phyloP scores from a whole-genome alignment of 192 early-diverging fungal genomes.

The Lobosporangium transversale region DNA sequence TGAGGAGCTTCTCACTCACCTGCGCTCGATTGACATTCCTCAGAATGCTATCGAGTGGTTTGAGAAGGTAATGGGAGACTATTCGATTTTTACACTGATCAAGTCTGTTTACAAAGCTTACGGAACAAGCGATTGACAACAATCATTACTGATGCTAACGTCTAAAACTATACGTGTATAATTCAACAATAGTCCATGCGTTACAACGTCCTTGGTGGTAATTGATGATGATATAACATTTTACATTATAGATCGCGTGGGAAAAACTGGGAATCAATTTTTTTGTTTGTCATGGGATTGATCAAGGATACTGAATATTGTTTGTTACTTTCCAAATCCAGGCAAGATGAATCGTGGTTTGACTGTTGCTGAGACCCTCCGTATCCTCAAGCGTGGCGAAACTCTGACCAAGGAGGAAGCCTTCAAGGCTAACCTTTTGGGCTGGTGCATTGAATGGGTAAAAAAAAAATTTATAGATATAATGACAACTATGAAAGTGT shows the following conservation, averaged over 20 bases:
- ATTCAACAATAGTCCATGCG: slow-evolving; percentile 53
- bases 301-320: background rate
- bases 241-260: background rate
- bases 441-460: slow-evolving; percentile 96
- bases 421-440: slow-evolving; percentile 87
- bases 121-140: too few relatives aligned
- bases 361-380: slow-evolving; percentile 90
- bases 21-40: slow-evolving; percentile 74
- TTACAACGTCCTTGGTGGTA: slow-evolving; percentile 64
- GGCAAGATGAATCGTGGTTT: slow-evolving; percentile 99
- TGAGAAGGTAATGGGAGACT: slow-evolving; percentile 55
- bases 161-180: background rate
- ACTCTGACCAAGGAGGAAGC: slow-evolving; percentile 81
- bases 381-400: slow-evolving; percentile 77
- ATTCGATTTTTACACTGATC: too few relatives aligned
- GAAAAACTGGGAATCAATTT: too few relatives aligned
- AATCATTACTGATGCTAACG: too few relatives aligned
- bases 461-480: too few relatives aligned
- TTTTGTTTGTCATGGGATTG: too few relatives aligned
- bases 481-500: too few relatives aligned
- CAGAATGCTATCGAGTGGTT: slow-evolving; percentile 75
- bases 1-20: slow-evolving; percentile 78
- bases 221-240: slow-evolving; percentile 15
- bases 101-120: too few relatives aligned
- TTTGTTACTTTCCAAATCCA: slow-evolving; percentile 7